Evolutionary conservation across 345 rosid species (phyloP), one percentile per base, ranked within the genome.

Genomic region (Lepidium didymum): DNA sequence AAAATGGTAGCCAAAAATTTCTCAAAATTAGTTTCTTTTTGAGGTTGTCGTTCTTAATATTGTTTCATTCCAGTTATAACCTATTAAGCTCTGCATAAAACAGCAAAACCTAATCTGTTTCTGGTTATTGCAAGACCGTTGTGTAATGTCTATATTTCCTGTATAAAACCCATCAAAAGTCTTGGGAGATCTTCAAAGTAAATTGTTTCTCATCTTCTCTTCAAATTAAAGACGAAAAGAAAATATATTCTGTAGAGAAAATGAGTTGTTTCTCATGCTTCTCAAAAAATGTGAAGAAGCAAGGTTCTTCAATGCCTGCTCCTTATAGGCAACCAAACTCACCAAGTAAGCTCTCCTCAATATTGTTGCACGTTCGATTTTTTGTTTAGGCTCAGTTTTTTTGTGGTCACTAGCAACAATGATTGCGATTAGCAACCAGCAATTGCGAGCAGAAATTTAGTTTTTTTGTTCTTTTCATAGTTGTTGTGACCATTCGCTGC

Each of bases 181-280:
- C 27, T 14, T 36, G 14, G 1, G 5, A 27, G 14, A 14, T 53
- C 8, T 64, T 63, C 47, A 29, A 29, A 29, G 33, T 29, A 29
- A 29, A 29, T 29, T 29, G 33, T 29, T 29, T 29, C 1, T 29
- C 33, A 6, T 29, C 1, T 5, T 29, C 33, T 29, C 7, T 29
- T 29, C 7, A 29, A 29, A 29, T 29, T 29, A 5, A 29, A 29
- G 33, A 29, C 33, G n/a, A 29, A 29, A 29, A 29, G 7, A 29
- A 29, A 29, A 29, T 29, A 29, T 0, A 29, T 29, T 43, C 4
- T 66, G 1, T 3, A 34, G 21, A 11, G n/a, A 64, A 56, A 37
- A 70, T 73, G 71, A 64, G 33, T 47, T 73, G 71, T 49, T 73
- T 64, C 50, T 56, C 70, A 18, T 73, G 76, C 29, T 64, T 73